Evolutionary conservation across 768 basidiomycete genomes (phyloP), one percentile per base, ranked within the genome.

Genomic region (Gymnopilus dilepis): DNA sequence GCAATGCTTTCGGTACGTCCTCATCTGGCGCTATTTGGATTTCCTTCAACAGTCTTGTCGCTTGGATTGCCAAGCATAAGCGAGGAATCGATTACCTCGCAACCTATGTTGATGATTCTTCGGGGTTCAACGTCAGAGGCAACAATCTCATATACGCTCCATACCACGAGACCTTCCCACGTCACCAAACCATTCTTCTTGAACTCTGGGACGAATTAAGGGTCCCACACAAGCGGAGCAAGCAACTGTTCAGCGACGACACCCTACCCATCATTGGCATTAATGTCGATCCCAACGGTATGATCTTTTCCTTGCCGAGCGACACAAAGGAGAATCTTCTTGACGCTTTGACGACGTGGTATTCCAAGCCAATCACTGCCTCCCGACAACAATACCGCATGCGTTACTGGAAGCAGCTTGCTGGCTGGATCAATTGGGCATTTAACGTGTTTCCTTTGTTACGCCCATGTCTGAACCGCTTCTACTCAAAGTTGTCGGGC

Each of bases 221-320:
- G 0, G 61, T 81, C 0, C 82, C 80, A 0, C 80, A 83, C 59
- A 71, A 75, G 6, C 43, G 70, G 2, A 24, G 51, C 1, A 85
- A 84, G 61, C 82, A 85, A 47, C 6, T 78, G 0, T 73, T 21
- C 19, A 78, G 77, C 0, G 4, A 26, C 0, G 2, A 22, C 0
- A 15, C 28, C 0, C 63, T 83, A 0, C 64, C 66, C 1, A 74
- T 82, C 55, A 80, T 82, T 57, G 78, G 82, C 0, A 74, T 82
- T 56, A 21, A 67, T 0, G 74, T 82, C 3, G 72, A 82, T 53
- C 38, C 72, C 0, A 68, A 73, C n/a, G 30, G 24, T 0, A 72
- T 79, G 67, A 66, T 73, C 0, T 61, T 79, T 43, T 67, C 75
- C 2, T 24, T 75, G 7, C 65, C 70, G 0, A 9, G 31, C 0